Percentiles rank a stretch among this genome's conserved stretches.
phyloP scores from a whole-genome alignment of 2,329 filamentous ascomycete species.

The Xenoacremonium recifei region DNA sequence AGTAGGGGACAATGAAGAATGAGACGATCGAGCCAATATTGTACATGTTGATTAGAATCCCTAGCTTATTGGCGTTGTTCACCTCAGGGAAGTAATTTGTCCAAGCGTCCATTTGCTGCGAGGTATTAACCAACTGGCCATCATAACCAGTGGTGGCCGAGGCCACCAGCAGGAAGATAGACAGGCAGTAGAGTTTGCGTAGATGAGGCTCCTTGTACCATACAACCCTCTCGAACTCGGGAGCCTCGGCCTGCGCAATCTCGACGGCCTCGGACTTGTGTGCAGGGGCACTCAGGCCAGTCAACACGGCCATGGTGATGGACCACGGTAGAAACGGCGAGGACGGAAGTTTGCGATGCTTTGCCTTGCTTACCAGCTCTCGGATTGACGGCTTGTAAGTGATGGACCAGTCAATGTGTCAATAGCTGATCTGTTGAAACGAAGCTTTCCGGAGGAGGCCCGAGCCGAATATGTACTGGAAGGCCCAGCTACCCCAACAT shows the following conservation, averaged over 20 bases:
- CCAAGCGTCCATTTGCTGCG: constrained; percentile 53
- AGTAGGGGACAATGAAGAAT: constrained; percentile 41
- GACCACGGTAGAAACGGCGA: no score
- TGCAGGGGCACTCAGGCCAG: not conserved
- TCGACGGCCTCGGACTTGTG: not conserved
- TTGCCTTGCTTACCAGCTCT: no score
- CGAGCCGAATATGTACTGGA: no score
- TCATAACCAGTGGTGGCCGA: constrained; percentile 60
- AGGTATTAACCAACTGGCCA: constrained; percentile 56
- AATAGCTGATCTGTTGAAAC: no score
- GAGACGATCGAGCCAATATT: constrained; percentile 44
- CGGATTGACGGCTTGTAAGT: no score
- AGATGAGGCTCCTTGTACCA: constrained; percentile 55
- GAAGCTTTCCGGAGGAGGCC: no score
- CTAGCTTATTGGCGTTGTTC: constrained; percentile 36
- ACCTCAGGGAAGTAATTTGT: constrained; percentile 44
- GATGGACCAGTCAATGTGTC: no score
- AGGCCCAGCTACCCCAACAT: no score
- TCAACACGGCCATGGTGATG: not conserved
- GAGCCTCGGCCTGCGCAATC: constrained; percentile 30
- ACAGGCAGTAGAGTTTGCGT: constrained; percentile 51
- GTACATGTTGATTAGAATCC: constrained; percentile 47
- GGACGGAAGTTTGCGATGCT: no score
- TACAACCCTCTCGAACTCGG: constrained; percentile 49
- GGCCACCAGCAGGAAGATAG: constrained; percentile 52